A percentile compares a stretch with the other conserved stretches of the same genome.
phyloP scores from a whole-genome alignment of 2,329 filamentous ascomycete species.

The Curvularia lunata region DNA sequence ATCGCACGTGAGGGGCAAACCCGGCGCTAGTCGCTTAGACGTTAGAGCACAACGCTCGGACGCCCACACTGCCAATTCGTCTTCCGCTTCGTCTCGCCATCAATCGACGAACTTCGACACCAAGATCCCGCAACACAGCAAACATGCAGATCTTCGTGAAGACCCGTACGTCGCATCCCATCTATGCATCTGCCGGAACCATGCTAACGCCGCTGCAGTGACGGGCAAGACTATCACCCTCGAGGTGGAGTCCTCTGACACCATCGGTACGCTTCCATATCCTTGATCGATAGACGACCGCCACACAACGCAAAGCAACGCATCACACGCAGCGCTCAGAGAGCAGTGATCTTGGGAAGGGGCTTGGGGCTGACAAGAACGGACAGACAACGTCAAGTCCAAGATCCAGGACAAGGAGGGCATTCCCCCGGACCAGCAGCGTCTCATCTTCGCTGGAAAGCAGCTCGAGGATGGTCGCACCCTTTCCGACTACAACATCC shows the following conservation, averaged over 20 bases:
- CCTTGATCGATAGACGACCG: conserved; percentile 21
- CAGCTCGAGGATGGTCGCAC: conserved; percentile 98
- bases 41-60: conserved; percentile 20
- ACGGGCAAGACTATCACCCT: conserved; percentile 99
- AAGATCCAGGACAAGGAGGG: conserved; percentile 99
- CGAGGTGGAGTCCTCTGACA: conserved; percentile 80
- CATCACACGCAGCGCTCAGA: conserved; percentile 14
- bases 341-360: conserved; percentile 2
- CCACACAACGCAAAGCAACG: conserved; percentile 19
- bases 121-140: conserved; percentile 40
- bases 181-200: background rate
- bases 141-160: conserved; percentile 80
- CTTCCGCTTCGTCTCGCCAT: conserved; percentile 21
- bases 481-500: conserved; percentile 98
- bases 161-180: conserved; percentile 68
- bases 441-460: conserved; percentile 98
- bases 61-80: conserved; percentile 32
- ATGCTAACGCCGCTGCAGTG: conserved; percentile 31
- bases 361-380: conserved; percentile 27
- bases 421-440: conserved; percentile 97
- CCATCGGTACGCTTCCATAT: conserved; percentile 64
- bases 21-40: conserved; percentile 12
- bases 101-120: conserved; percentile 33
- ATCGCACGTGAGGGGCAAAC: conserved; percentile 19
- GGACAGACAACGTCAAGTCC: conserved; percentile 92